These are phyloP conservation scores for Drosera capensis DNA, from an alignment of 148 eudicot genomes.

Conservation along the genomic window DNA sequence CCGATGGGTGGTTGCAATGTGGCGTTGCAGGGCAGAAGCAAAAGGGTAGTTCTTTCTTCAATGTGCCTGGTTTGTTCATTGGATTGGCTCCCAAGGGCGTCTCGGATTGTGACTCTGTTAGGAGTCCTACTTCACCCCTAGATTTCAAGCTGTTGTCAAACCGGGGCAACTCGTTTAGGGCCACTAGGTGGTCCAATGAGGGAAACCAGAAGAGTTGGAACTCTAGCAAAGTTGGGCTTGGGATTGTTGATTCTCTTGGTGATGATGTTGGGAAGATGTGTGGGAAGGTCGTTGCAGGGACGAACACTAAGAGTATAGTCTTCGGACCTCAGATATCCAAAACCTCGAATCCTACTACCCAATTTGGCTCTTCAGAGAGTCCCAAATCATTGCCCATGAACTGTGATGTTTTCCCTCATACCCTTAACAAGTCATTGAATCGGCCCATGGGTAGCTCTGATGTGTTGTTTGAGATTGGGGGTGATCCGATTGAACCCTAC, in stretches of 20 bases:
- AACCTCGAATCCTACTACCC: slow-evolving; percentile 17
- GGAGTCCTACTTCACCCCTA: slow-evolving; percentile 95
- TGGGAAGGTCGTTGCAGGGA: slow-evolving; percentile 33
- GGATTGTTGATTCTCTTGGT: slow-evolving; percentile 67
- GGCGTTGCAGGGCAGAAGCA: slow-evolving; percentile 33
- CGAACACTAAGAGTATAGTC: slow-evolving; percentile 45
- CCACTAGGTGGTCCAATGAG: slow-evolving; percentile 27
- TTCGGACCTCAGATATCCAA: slow-evolving; percentile 57
- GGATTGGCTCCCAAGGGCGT: slow-evolving; percentile 45
- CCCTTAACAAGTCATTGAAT: slow-evolving; percentile 27
- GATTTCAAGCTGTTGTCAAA: slow-evolving; percentile 69
- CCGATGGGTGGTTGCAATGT: slow-evolving; percentile 27
- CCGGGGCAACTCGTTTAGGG: slow-evolving; percentile 48
- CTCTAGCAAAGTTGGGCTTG: slow-evolving; percentile 60
- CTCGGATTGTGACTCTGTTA: slow-evolving; percentile 71
- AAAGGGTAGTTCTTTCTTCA: slow-evolving; percentile 57
- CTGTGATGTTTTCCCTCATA: slow-evolving; percentile 26
- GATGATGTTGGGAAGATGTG: slow-evolving; percentile 26
- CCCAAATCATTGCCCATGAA: slow-evolving; percentile 57
- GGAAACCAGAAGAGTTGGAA: slow-evolving; percentile 55
- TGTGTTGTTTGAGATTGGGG: slow-evolving; percentile 60
- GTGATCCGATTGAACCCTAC: slow-evolving; percentile 22
- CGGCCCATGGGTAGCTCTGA: slow-evolving; percentile 41
- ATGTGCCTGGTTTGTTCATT: slow-evolving; percentile 51
- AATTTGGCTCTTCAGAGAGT: slow-evolving; percentile 25